Percentiles rank a stretch among this genome's conserved stretches.
Evolutionary conservation across 2,329 filamentous ascomycete species (phyloP).

Genomic region (Botrytis cinerea): DNA sequence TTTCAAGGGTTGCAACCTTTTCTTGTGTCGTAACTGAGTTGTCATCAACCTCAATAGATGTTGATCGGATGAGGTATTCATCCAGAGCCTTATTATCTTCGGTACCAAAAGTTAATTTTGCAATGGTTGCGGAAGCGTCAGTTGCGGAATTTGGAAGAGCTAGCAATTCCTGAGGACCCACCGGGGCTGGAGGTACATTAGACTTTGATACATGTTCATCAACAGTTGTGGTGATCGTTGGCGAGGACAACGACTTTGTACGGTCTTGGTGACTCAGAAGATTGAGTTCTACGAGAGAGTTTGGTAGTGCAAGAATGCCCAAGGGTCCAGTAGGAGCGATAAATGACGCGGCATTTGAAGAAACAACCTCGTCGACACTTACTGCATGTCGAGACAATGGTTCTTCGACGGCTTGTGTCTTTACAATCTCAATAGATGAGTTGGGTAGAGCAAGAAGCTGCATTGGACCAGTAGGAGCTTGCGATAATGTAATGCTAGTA

Average conservation of each 20-base stretch:
- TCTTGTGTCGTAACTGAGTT: background rate
- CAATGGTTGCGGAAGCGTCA: conserved; percentile 4
- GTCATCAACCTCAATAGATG: background rate
- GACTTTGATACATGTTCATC: background rate
- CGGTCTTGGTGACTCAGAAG: background rate
- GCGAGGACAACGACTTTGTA: background rate
- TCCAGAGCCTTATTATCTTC: background rate
- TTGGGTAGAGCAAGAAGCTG: conserved; percentile 58
- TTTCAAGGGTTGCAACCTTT: background rate
- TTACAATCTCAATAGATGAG: conserved; percentile 8
- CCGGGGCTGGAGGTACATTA: conserved; percentile 25
- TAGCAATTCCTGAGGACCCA: conserved; percentile 47
- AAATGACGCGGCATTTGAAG: conserved; percentile 34
- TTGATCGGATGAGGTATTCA: too few relatives aligned
- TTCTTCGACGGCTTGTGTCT: background rate
- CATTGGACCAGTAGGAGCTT: conserved; percentile 36
- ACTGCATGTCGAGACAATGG: background rate
- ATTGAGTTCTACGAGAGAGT: conserved; percentile 37
- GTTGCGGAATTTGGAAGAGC: conserved; percentile 51
- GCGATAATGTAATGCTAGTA: background rate
- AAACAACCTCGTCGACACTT: conserved; percentile 30
- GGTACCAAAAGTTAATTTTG: background rate
- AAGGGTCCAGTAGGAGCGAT: conserved; percentile 35
- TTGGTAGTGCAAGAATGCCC: conserved; percentile 57
- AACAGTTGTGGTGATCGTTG: background rate